phyloP scores from a whole-genome alignment of 495 filamentous ascomycete species.

The Aspergillus leporis region DNA sequence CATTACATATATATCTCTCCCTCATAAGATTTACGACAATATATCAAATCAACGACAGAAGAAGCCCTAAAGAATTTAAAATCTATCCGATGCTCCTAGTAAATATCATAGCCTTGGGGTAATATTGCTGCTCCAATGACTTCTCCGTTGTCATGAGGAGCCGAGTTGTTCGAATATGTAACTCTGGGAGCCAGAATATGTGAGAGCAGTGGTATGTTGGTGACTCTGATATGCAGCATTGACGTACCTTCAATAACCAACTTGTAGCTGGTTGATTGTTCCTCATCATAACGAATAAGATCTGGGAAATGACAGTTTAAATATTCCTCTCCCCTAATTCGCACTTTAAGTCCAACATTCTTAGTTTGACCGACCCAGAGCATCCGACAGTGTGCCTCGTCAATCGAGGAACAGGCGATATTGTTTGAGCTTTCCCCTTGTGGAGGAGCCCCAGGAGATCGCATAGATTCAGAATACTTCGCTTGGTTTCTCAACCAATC shows the following conservation, averaged over 20 bases:
- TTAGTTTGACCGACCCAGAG: slow-evolving; percentile 59
- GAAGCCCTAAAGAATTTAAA: not conserved
- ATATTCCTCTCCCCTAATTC: slow-evolving; percentile 43
- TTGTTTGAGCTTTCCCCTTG: not conserved
- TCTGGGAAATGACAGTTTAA: slow-evolving; percentile 32
- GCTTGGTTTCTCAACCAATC: slow-evolving; percentile 61
- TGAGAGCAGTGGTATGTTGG: not conserved
- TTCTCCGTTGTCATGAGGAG: slow-evolving; percentile 59
- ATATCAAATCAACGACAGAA: not conserved
- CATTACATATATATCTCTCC: too few relatives aligned
- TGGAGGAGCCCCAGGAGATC: not conserved
- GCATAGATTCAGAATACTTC: slow-evolving; percentile 10
- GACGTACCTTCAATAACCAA: slow-evolving; percentile 60
- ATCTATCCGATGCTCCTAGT: slow-evolving; percentile 11
- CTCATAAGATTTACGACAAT: too few relatives aligned
- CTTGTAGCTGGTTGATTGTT: slow-evolving; percentile 56
- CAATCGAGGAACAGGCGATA: slow-evolving; percentile 13
- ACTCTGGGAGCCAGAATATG: slow-evolving; percentile 39
- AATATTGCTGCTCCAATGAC: slow-evolving; percentile 53
- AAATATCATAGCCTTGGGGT: slow-evolving; percentile 56
- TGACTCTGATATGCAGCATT: not conserved
- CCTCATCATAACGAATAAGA: slow-evolving; percentile 54
- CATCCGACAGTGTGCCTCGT: slow-evolving; percentile 26
- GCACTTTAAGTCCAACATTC: slow-evolving; percentile 59
- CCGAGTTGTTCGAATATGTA: slow-evolving; percentile 59